phyloP scores from a whole-genome alignment of 805 yeast species.

The Suhomyces pyralidae region DNA sequence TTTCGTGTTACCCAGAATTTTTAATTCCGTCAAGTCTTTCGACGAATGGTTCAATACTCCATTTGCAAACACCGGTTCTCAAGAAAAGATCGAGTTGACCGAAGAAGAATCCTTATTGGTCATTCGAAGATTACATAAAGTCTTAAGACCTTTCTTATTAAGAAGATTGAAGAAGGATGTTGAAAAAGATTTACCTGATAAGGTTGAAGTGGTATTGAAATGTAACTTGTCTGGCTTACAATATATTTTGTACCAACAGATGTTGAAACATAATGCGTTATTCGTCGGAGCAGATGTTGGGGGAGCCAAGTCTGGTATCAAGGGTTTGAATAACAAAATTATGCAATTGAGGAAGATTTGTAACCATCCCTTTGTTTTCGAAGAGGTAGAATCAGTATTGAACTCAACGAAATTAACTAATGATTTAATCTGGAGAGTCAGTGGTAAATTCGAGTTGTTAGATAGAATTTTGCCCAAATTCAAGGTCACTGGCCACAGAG shows the following conservation, averaged over 20 bases:
- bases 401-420: slow-evolving; percentile 62
- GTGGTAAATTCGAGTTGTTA: slow-evolving; percentile 78
- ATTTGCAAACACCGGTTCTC: slow-evolving; percentile 79
- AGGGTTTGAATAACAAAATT: slow-evolving; percentile 75
- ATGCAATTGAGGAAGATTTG: slow-evolving; percentile 86
- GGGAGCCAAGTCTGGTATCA: slow-evolving; percentile 62
- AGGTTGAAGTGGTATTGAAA: slow-evolving; percentile 77
- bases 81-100: slow-evolving; percentile 73
- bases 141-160: slow-evolving; percentile 76
- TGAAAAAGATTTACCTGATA: slow-evolving; percentile 81
- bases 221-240: slow-evolving; percentile 77
- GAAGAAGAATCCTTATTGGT: slow-evolving; percentile 84
- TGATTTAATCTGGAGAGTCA: slow-evolving; percentile 67
- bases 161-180: slow-evolving; percentile 86
- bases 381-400: slow-evolving; percentile 70
- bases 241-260: slow-evolving; percentile 66
- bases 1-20: slow-evolving; percentile 78
- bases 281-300: slow-evolving; percentile 64
- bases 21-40: slow-evolving; percentile 80
- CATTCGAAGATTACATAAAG: slow-evolving; percentile 82
- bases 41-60: slow-evolving; percentile 92
- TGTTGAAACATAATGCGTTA: slow-evolving; percentile 68
- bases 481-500: slow-evolving; percentile 71
- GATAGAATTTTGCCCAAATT: slow-evolving; percentile 75
- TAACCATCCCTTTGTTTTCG: slow-evolving; percentile 85